These are phyloP conservation scores for Micractinium conductrix DNA, from an alignment of 139 green algal genomes.

Conservation along the genomic window DNA sequence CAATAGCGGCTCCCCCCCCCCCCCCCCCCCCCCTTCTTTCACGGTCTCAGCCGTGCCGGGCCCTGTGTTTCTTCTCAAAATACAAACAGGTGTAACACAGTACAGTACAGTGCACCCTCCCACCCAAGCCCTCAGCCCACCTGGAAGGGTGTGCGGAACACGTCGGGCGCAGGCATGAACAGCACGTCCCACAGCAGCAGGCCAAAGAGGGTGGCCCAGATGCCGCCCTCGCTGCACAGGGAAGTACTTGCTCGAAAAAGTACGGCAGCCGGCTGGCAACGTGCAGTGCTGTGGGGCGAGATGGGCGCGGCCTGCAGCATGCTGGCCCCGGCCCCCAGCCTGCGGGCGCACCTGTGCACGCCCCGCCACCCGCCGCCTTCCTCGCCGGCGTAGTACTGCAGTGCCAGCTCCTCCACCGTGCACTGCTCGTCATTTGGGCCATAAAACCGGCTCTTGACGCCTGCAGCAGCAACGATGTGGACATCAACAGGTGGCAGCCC, in stretches of 20 bases:
- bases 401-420: slow-evolving; percentile 77
- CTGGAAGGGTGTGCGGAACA: slow-evolving; percentile 81
- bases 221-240: slow-evolving; percentile 64
- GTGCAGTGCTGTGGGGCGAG: too few relatives aligned
- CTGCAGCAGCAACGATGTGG: too few relatives aligned
- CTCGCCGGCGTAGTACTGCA: slow-evolving; percentile 80
- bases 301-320: background rate
- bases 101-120: too few relatives aligned
- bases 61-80: too few relatives aligned
- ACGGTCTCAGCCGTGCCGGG: too few relatives aligned
- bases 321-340: background rate
- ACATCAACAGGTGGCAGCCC: too few relatives aligned
- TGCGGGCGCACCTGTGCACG: slow-evolving; percentile 21
- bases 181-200: slow-evolving; percentile 83
- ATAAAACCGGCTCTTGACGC: slow-evolving; percentile 62
- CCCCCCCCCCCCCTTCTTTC: too few relatives aligned
- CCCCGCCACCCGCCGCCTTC: slow-evolving; percentile 76
- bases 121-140: background rate
- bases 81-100: too few relatives aligned
- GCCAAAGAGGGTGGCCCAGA: slow-evolving; percentile 84
- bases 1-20: too few relatives aligned
- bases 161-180: slow-evolving; percentile 72
- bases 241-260: background rate
- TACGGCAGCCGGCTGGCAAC: too few relatives aligned
- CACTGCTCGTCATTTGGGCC: slow-evolving; percentile 45